phyloP scores from a whole-genome alignment of 495 filamentous ascomycete genomes.

The Penicillium goetzii region DNA sequence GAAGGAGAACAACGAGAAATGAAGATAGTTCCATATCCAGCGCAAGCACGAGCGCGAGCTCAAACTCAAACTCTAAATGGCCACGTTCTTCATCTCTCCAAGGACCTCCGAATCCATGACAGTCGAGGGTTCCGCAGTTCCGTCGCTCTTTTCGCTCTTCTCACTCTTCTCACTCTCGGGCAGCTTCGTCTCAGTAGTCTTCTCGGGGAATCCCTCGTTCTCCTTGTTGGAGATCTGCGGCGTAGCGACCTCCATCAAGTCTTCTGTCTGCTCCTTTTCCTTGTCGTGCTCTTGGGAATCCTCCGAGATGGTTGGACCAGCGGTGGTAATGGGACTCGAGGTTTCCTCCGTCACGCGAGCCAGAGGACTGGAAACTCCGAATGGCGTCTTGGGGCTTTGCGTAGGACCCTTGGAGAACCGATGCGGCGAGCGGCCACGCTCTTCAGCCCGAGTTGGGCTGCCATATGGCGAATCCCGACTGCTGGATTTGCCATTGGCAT shows the following conservation, averaged over 20 bases:
- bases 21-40: neutral
- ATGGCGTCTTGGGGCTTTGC: constrained; percentile 53
- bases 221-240: constrained; percentile 47
- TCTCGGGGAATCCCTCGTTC: constrained; percentile 37
- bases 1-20: constrained; percentile 12
- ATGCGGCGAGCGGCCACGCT: constrained; percentile 59
- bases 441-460: constrained; percentile 53
- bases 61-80: constrained; percentile 43
- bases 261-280: constrained; percentile 34
- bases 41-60: neutral
- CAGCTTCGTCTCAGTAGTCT: constrained; percentile 24
- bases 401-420: constrained; percentile 52
- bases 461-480: constrained; percentile 55
- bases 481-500: constrained; percentile 41
- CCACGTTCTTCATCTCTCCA: constrained; percentile 61
- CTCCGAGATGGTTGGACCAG: constrained; percentile 41
- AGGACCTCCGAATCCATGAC: constrained; percentile 46
- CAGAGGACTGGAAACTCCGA: constrained; percentile 57
- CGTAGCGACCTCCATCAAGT: constrained; percentile 52
- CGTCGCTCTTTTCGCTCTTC: constrained; percentile 38
- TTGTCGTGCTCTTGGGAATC: constrained; percentile 39
- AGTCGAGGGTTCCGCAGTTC: constrained; percentile 32
- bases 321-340: constrained; percentile 38
- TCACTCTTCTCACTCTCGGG: constrained; percentile 39
- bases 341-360: constrained; percentile 57